Percentiles rank a stretch among this genome's conserved stretches.
These are phyloP conservation scores for Cadophora luteo-olivacea DNA, from an alignment of 2,329 filamentous ascomycete species.

Conservation along the genomic window DNA sequence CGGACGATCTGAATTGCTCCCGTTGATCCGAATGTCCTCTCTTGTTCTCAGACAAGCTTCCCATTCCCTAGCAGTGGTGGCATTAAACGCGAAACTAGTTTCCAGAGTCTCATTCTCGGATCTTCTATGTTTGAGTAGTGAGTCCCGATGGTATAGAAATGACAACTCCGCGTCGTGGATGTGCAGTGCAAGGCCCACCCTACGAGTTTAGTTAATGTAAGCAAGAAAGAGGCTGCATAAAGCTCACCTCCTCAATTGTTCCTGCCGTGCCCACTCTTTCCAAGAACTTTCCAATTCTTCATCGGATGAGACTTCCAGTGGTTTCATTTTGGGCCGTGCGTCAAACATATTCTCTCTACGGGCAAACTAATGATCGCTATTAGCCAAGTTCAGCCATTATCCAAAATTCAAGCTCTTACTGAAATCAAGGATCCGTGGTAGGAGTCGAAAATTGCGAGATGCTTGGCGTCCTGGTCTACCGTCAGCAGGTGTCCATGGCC, in stretches of 20 bases:
- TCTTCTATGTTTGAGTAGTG: not conserved
- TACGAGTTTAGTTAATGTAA: not conserved
- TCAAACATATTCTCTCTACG: not conserved
- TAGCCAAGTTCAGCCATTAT: not conserved
- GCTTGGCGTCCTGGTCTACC: not conserved
- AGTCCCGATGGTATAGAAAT: constrained; percentile 1
- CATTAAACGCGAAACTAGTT: not conserved
- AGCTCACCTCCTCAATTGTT: not conserved
- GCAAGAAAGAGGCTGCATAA: not conserved
- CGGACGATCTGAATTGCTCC: not conserved
- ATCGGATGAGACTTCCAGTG: not conserved
- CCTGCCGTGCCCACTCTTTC: not conserved
- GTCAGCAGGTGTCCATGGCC: not conserved
- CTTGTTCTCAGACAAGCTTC: not conserved
- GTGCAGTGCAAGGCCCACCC: not conserved
- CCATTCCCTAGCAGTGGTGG: not conserved
- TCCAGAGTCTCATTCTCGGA: not conserved
- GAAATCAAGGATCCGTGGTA: not conserved
- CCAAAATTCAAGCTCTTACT: not conserved
- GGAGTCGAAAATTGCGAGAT: not conserved
- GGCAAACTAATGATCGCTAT: not conserved
- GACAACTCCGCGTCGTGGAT: constrained; percentile 1
- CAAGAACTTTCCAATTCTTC: not conserved
- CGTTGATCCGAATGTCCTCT: not conserved
- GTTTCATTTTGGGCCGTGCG: not conserved